Evolutionary conservation across 345 rosid species (phyloP), one percentile per base, ranked within the genome.

Genomic region (Brassica nigra): DNA sequence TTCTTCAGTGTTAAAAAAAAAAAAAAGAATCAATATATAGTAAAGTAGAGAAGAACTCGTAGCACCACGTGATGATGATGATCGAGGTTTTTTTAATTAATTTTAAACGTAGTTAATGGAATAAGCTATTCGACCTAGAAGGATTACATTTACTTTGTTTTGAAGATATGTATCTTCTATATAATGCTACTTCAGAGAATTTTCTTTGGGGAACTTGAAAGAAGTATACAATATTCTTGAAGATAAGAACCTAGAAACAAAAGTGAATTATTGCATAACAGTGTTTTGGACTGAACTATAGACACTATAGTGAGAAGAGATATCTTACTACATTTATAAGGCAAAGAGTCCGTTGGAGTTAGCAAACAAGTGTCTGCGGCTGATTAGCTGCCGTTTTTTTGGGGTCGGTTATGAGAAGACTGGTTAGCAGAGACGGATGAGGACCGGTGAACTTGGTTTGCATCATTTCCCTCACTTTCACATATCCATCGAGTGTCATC

Each of bases 401-500:
- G 71, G 73, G 83, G 76, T 83, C 81, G 78, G 76, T 74, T 54
- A 85, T 74, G 1, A 88, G 64, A 33, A 95, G 88, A 58, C 87
- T 58, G 72, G 66, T 59, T 23, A 95, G 58, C 52, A 89, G 83
- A 33, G 85, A 42, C 64, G 95, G 97, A 23, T 23, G 27, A 14
- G 90, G 90, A 2, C 86, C 88, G 31, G 52, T 70, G 80, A 80
- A 80, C 37, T 73, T 65, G 18, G 86, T 79, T 80, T 91, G 90
- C 63, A 83, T 77, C 96, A 90, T 90, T 81, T 85, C 88, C 84
- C 88, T 88, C 75, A 86, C 86, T 1, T 70, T 79, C 8, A 90
- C 76, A 83, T 93, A 93, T 67, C 83, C 82, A n/a, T 95, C 96
- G 64, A 89, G 84, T 80, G 81, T 81, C 97, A 93, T 93, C 75